Base-by-base conservation (phyloP, 2,329 filamentous ascomycete genomes). In the Helicocarpus griseus region DNA sequence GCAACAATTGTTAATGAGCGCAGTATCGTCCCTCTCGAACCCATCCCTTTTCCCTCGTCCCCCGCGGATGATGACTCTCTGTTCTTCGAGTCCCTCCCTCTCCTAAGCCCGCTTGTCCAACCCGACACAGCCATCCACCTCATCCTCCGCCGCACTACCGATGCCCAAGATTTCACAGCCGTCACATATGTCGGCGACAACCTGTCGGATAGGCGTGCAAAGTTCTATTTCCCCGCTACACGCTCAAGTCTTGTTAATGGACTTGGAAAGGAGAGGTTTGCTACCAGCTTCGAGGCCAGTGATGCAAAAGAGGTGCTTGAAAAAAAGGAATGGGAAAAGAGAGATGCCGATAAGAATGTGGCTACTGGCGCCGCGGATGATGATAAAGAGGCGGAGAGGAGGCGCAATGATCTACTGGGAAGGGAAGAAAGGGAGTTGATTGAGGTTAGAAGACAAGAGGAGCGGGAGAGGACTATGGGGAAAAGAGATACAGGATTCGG, bases 181-280 rank as follows among this genome's bases (percentile, higher is more conserved):
- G 65, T 84, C 28, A 83, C 81, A 35, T 84, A 82, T 60, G 78
- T 85, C 22, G n/a, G 81, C 81, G 6, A 79, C 80, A 54, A 70
- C 79, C 43, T 80, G 81, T 47, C 29, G 4, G 78, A 79, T 0
- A 81, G 84, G 35, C 77, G 81, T 33, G 75, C 81, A 54, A 85
- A 85, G 68, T 79, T 64, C 75, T 85, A 31, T 83, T 83, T 65
- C 81, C 81, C 14, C 77, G 75, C n/a, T n/a, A 83, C 81, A 35
- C 76, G 81, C 2, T 67, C 81, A 29, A 82, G 80, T 1, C 69
- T 85, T 13, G 72, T 76, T 14, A 69, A 81, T 4, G 80, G 83
- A 60, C 69, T 85, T 22, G 81, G 81, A 40, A 73, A 74, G 45
- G 80, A 84, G 66, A 75, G 81, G 55, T 84, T 85, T 64, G 61